These are phyloP conservation scores for Blastomyces parvus DNA, from an alignment of 2,329 filamentous ascomycete species.

Conservation along the genomic window DNA sequence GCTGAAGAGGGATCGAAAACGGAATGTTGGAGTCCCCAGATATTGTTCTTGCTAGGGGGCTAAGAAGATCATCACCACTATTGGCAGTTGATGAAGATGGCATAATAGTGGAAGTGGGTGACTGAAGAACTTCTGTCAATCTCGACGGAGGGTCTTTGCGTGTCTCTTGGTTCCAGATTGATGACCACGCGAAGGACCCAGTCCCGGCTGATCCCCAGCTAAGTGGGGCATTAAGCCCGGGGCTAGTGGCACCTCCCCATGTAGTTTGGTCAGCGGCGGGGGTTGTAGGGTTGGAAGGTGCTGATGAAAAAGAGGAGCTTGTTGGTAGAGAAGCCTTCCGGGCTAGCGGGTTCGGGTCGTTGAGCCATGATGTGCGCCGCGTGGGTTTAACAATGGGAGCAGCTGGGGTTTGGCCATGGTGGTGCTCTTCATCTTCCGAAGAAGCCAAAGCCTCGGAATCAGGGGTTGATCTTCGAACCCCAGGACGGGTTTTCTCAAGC, in stretches of 20 bases:
- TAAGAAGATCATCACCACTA: slow-evolving; percentile 46
- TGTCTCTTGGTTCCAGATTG: slow-evolving; percentile 69
- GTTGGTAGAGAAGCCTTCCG: slow-evolving; percentile 66
- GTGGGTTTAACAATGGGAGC: slow-evolving; percentile 50
- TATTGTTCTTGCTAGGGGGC: slow-evolving; percentile 38
- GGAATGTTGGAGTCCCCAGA: slow-evolving; percentile 55
- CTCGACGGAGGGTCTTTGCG: slow-evolving; percentile 68
- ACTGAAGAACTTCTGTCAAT: slow-evolving; percentile 64
- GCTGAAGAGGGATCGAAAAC: slow-evolving; percentile 78
- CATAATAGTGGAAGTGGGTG: slow-evolving; percentile 56
- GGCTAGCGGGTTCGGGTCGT: slow-evolving; percentile 60
- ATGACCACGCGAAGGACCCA: slow-evolving; percentile 57
- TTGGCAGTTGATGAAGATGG: slow-evolving; percentile 39
- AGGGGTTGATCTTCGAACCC: slow-evolving; percentile 70
- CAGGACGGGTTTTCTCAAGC: slow-evolving; percentile 62
- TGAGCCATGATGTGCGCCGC: slow-evolving; percentile 74
- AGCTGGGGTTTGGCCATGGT: slow-evolving; percentile 43
- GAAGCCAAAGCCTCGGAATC: slow-evolving; percentile 91
- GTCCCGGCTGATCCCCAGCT: slow-evolving; percentile 39
- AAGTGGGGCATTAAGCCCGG: slow-evolving; percentile 31
- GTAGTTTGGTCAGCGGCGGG: slow-evolving; percentile 56
- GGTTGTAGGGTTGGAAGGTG: slow-evolving; percentile 69
- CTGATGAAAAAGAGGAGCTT: slow-evolving; percentile 66
- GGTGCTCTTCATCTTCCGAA: slow-evolving; percentile 83
- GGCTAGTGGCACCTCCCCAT: slow-evolving; percentile 33